phyloP scores from a whole-genome alignment of 352 stramenopile genomes.

The Pythium utonaiense region DNA sequence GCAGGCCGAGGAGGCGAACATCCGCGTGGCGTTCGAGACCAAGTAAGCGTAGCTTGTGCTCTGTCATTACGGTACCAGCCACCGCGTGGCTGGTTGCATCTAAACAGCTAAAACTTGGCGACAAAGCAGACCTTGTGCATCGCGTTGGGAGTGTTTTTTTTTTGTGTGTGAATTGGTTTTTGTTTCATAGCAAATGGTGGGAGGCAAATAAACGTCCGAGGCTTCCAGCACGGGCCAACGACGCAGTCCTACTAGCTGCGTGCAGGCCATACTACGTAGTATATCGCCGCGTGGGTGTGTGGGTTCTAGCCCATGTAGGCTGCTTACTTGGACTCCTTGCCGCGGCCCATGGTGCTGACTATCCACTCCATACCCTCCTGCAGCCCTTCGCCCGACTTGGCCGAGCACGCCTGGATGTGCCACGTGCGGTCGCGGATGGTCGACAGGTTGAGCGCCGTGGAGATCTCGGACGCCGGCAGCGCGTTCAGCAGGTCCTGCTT shows the following conservation, averaged over 20 bases:
- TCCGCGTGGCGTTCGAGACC: slow-evolving; percentile 71
- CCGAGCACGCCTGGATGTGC: slow-evolving; percentile 89
- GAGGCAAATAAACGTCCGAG: too few relatives aligned
- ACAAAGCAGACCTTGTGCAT: not conserved
- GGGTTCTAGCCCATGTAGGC: too few relatives aligned
- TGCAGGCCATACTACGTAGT: too few relatives aligned
- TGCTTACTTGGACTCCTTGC: slow-evolving; percentile 67
- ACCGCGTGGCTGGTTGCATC: not conserved
- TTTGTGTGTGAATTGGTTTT: too few relatives aligned
- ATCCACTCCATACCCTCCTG: slow-evolving; percentile 89
- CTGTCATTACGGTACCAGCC: not conserved
- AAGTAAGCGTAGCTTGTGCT: slow-evolving; percentile 5
- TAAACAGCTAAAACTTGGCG: not conserved
- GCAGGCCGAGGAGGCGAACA: slow-evolving; percentile 66
- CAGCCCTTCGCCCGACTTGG: slow-evolving; percentile 87
- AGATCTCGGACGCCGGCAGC: slow-evolving; percentile 87
- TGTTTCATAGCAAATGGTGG: too few relatives aligned
- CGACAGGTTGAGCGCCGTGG: slow-evolving; percentile 86
- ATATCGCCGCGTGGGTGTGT: too few relatives aligned
- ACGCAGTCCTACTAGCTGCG: too few relatives aligned
- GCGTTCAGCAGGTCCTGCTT: slow-evolving; percentile 95
- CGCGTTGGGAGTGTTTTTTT: not conserved
- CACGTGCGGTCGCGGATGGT: slow-evolving; percentile 87
- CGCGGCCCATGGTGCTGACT: slow-evolving; percentile 71
- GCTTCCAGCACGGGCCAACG: too few relatives aligned